These are phyloP conservation scores for Vanrija pseudolonga DNA, from an alignment of 1,284 basidiomycete species.

Conservation along the genomic window DNA sequence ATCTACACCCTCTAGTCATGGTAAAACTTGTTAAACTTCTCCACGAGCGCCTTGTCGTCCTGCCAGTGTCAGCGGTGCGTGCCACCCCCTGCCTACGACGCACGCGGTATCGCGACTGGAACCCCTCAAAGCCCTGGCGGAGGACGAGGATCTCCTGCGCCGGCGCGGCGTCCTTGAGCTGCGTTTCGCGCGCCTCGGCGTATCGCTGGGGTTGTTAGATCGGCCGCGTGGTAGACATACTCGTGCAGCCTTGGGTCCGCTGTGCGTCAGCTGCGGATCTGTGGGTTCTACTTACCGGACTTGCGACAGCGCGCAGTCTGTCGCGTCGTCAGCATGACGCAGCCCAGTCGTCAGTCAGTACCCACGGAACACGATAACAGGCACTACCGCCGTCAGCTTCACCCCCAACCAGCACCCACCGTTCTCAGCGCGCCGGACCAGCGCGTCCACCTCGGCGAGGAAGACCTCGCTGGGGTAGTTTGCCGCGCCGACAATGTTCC, in stretches of 20 bases:
- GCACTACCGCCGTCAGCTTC: slow-evolving; percentile 25
- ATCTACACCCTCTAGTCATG: slow-evolving; percentile 30
- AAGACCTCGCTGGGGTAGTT: slow-evolving; percentile 45
- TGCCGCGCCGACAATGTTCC: slow-evolving; percentile 45
- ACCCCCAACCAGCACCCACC: slow-evolving; percentile 21
- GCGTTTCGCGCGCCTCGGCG: slow-evolving; percentile 34
- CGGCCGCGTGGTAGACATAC: slow-evolving; percentile 20
- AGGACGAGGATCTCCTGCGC: slow-evolving; percentile 46
- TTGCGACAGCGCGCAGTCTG: slow-evolving; percentile 49
- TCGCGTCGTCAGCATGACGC: no score
- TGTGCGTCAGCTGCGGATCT: slow-evolving; percentile 9
- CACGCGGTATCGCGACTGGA: slow-evolving; percentile 45
- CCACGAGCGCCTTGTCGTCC: slow-evolving; percentile 45
- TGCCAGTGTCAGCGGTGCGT: slow-evolving; percentile 13
- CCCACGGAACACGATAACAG: slow-evolving; percentile 47
- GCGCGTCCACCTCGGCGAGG: slow-evolving; percentile 32
- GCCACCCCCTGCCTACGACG: slow-evolving; percentile 11
- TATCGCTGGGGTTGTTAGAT: slow-evolving; percentile 33
- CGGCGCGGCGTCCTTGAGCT: slow-evolving; percentile 19
- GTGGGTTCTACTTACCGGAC: slow-evolving; percentile 27
- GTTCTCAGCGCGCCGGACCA: slow-evolving; percentile 34
- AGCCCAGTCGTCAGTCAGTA: no score
- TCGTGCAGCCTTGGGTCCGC: slow-evolving; percentile 47
- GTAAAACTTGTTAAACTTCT: slow-evolving; percentile 49
- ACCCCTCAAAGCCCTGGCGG: slow-evolving; percentile 47